Evolutionary conservation across 2,329 filamentous ascomycete species (phyloP).

Genomic region (Trichoderma pleuroti): DNA sequence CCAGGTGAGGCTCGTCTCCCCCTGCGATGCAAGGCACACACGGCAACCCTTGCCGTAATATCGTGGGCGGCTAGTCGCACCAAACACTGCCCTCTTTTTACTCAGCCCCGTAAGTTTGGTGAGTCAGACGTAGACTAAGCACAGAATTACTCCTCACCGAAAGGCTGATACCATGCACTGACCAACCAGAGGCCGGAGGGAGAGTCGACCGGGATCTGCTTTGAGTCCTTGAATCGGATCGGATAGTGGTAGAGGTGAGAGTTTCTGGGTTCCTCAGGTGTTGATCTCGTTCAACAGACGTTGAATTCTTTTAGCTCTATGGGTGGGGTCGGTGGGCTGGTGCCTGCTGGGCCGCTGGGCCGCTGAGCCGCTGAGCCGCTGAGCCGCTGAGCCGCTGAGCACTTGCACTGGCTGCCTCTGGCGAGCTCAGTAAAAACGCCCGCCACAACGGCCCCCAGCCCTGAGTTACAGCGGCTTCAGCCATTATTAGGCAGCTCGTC

Average conservation of each 20-base stretch:
- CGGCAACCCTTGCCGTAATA: not conserved
- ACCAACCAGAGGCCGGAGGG: not conserved
- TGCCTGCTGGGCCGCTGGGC: not conserved
- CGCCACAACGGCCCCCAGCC: not conserved
- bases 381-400: too few species aligned
- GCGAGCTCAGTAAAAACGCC: not conserved
- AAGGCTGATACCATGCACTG: not conserved
- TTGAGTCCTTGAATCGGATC: not conserved
- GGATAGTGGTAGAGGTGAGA: not conserved
- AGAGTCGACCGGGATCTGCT: not conserved
- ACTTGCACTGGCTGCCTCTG: not conserved
- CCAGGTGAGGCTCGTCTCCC: not conserved
- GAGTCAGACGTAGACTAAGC: constrained; percentile 16
- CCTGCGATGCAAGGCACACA: constrained; percentile 1
- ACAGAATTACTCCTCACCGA: constrained; percentile 17
- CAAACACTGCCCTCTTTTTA: constrained; percentile 13
- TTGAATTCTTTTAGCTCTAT: not conserved
- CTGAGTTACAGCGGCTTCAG: not conserved
- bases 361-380: too few species aligned
- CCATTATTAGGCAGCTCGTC: not conserved
- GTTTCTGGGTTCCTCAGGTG: not conserved
- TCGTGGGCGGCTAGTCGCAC: not conserved
- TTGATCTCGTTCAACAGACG: not conserved
- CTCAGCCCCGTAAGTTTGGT: constrained; percentile 14
- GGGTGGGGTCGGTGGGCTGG: not conserved